Base-by-base conservation (phyloP, 352 stramenopile genomes). In the Phytophthora tubulina region DNA sequence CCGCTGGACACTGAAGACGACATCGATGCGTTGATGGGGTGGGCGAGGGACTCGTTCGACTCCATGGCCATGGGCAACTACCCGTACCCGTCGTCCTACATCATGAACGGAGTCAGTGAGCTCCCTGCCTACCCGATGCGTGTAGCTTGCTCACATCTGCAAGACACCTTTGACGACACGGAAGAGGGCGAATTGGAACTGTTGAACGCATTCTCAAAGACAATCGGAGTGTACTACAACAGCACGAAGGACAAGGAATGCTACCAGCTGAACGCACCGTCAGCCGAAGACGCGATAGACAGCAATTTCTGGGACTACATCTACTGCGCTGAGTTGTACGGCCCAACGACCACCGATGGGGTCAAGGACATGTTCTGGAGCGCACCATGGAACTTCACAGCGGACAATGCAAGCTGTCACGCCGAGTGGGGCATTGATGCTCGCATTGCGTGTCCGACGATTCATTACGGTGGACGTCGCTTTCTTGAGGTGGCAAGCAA, bases 21-120 rank as follows among this genome's bases (percentile, higher is more conserved):
- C 41, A 80, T 91, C 5, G 76, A 74, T 6, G 68, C 11, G 10
- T 55, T 97, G 21, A 81, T 91, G 11, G 74, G 91, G 42, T 93
- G 81, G 84, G 74, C 78, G 39, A 89, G 90, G 62, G 84, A 76
- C 6, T 86, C 91, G 7, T 98, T 93, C 63, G 96, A 96, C 79
- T 95, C 91, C 77, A 84, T 99, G 82, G 95, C 95, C 14, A 98
- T 99, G 90, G 96, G 95, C 36, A 97, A 98, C 78, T 99, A 97
- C 77, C 97, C 97, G 6, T 99, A 98, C 81, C 88, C 94, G 36
- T 97, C 90, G 30, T 85, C 81, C 10, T 99, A 99, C 78, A 97
- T 99, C 69, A 86, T 94, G 69, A 96, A 96, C 44, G 90, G 89
- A 38, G 45, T 79, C 42, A 88, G 79, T 33, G 75, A 85, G n/a